Evolutionary conservation across 139 green algal species (phyloP).

Genomic region (Monoraphidium neglectum): DNA sequence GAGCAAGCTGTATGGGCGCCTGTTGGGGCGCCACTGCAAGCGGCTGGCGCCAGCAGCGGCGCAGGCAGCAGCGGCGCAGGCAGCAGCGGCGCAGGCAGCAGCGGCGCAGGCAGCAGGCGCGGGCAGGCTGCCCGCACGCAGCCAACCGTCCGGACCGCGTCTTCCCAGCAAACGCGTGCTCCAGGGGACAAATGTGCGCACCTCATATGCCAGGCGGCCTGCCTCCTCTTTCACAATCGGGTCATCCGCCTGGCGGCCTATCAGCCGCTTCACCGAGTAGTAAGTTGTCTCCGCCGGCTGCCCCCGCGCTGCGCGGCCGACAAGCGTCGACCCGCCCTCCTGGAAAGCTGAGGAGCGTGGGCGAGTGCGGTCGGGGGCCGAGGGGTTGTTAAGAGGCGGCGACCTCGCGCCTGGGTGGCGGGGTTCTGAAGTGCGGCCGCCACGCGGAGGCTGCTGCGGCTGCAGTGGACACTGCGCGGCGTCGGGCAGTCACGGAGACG

Average conservation of each 20-base stretch:
- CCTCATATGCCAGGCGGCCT: constrained; percentile 52
- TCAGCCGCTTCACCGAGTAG: constrained; percentile 89
- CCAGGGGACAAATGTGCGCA: neutral
- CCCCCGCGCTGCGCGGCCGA: constrained; percentile 63
- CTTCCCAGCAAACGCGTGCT: no score
- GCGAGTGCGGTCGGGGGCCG: no score
- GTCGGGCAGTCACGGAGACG: no score
- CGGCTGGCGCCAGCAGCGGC: neutral
- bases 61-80: constrained; percentile 8
- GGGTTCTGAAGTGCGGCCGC: no score
- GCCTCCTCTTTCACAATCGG: constrained; percentile 54
- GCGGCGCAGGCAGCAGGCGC: neutral
- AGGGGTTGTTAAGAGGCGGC: neutral
- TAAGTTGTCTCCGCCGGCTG: constrained; percentile 69
- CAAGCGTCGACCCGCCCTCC: constrained; percentile 27
- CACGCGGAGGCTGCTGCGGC: no score
- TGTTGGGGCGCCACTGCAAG: neutral
- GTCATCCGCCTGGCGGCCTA: constrained; percentile 58
- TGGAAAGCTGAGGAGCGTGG: neutral
- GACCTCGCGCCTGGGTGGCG: neutral
- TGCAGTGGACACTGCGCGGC: no score
- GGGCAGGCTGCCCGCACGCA: neutral
- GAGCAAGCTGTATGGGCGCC: no score
- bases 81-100: constrained; percentile 8
- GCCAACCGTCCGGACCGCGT: neutral